Percentiles rank a stretch among this genome's conserved stretches.
Conservation (phyloP, 169 alveolate species). For the Cryptosporidium baileyi region DNA sequence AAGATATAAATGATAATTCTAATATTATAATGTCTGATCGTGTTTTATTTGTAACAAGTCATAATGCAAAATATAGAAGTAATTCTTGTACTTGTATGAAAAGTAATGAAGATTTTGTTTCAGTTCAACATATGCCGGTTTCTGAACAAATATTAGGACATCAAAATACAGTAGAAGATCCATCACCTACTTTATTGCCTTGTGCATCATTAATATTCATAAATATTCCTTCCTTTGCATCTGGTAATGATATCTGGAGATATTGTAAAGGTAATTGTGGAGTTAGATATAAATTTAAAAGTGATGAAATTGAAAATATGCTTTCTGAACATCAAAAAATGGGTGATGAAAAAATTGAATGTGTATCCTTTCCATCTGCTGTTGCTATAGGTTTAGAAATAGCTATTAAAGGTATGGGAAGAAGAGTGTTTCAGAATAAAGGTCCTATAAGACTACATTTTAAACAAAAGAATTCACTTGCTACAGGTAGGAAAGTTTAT, state of each 20-base stretch:
- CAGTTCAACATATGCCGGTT: conserved; percentile 5
- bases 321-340: conserved; percentile 63
- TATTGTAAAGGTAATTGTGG: conserved; percentile 68
- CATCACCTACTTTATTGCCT: conserved; percentile 18
- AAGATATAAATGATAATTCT: not conserved
- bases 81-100: conserved; percentile 40
- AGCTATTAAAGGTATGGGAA: conserved; percentile 64
- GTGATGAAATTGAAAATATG: conserved; percentile 36
- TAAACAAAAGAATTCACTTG: conserved; percentile 49
- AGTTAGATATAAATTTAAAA: not conserved
- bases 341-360: conserved; percentile 71
- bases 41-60: conserved; percentile 45
- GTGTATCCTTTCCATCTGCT: conserved; percentile 69
- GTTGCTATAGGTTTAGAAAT: conserved; percentile 71
- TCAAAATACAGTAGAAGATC: conserved; percentile 3
- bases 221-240: conserved; percentile 78
- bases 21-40: conserved; percentile 1
- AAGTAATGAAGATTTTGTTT: conserved; percentile 2
- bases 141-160: not conserved
- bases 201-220: conserved; percentile 73
- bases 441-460: conserved; percentile 55
- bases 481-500: conserved; percentile 73
- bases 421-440: conserved; percentile 56
- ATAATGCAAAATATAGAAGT: not conserved
- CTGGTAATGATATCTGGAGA: conserved; percentile 79